A percentile compares a stretch with the other conserved stretches of the same genome.
Evolutionary conservation across 805 yeast genomes (phyloP).

Genomic region (Pichia nakasei): DNA sequence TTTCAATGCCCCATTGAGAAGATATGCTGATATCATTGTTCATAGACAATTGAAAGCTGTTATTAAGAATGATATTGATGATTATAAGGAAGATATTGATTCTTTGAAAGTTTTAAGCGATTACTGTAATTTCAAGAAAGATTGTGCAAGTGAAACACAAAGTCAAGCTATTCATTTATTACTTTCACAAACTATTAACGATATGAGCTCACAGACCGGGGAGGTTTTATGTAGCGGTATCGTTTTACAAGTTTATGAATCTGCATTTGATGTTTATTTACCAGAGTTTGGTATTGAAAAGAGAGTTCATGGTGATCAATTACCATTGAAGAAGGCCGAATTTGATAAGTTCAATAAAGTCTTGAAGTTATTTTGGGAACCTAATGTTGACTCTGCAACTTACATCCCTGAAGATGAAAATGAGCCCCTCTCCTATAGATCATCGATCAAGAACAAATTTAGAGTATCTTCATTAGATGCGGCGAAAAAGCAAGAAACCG

Average conservation of each 20-base stretch:
- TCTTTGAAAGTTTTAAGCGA: constrained; percentile 76
- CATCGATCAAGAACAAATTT: constrained; percentile 69
- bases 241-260: constrained; percentile 87
- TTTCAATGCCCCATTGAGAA: constrained; percentile 83
- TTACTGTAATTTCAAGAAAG: constrained; percentile 91
- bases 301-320: constrained; percentile 94
- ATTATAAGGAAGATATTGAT: constrained; percentile 47
- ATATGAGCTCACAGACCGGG: constrained; percentile 62
- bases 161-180: constrained; percentile 88
- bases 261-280: constrained; percentile 86
- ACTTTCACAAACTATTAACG: constrained; percentile 75
- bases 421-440: constrained; percentile 65
- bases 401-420: constrained; percentile 87
- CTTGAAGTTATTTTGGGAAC: constrained; percentile 86
- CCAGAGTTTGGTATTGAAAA: constrained; percentile 94
- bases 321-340: constrained; percentile 88
- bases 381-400: constrained; percentile 85
- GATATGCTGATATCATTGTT: constrained; percentile 87
- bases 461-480: constrained; percentile 66
- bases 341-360: constrained; percentile 61
- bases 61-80: constrained; percentile 34
- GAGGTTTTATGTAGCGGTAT: constrained; percentile 80
- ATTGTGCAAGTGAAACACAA: constrained; percentile 87
- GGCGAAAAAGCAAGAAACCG: constrained; percentile 43
- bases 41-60: constrained; percentile 82